These are phyloP conservation scores for Achaetomium macrosporum DNA, from an alignment of 2,329 filamentous ascomycete species.

Conservation along the genomic window DNA sequence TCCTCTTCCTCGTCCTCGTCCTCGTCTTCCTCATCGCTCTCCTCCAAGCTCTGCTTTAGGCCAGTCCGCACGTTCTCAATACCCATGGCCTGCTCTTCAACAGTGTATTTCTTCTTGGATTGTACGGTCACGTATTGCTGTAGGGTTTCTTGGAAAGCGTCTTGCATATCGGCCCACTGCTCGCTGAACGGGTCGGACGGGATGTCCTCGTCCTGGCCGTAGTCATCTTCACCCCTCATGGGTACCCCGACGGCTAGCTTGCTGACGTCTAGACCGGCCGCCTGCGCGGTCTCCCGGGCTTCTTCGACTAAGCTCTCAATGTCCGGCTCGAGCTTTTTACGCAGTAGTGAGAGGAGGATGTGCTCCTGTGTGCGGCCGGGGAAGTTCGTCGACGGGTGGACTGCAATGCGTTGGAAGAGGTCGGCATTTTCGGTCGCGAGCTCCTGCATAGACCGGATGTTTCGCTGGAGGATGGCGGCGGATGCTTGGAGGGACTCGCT, in stretches of 20 bases:
- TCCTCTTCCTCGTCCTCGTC: constrained; percentile 48
- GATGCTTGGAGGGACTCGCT: constrained; percentile 70
- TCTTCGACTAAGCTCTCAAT: constrained; percentile 68
- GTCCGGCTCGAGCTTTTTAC: constrained; percentile 76
- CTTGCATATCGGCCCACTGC: constrained; percentile 33
- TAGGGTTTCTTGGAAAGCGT: constrained; percentile 30
- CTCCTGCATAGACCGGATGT: constrained; percentile 61
- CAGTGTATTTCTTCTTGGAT: constrained; percentile 62
- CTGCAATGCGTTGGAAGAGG: constrained; percentile 63
- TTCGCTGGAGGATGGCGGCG: constrained; percentile 63
- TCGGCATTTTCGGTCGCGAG: constrained; percentile 59
- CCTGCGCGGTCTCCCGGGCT: constrained; percentile 45
- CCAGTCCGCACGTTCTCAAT: constrained; percentile 68
- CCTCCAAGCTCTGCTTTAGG: constrained; percentile 49
- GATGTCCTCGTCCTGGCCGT: constrained; percentile 33
- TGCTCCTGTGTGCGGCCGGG: constrained; percentile 62
- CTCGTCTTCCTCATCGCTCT: constrained; percentile 50
- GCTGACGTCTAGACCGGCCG: constrained; percentile 27
- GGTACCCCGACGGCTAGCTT: constrained; percentile 25
- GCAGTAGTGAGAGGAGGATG: constrained; percentile 63
- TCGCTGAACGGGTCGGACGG: constrained; percentile 32
- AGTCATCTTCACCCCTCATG: constrained; percentile 20
- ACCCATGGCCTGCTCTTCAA: constrained; percentile 61
- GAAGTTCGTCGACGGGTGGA: constrained; percentile 71
- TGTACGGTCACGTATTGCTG: constrained; percentile 38